Evolutionary conservation across 805 yeast species (phyloP).

Genomic region (Debaryomyces prosopidis): DNA sequence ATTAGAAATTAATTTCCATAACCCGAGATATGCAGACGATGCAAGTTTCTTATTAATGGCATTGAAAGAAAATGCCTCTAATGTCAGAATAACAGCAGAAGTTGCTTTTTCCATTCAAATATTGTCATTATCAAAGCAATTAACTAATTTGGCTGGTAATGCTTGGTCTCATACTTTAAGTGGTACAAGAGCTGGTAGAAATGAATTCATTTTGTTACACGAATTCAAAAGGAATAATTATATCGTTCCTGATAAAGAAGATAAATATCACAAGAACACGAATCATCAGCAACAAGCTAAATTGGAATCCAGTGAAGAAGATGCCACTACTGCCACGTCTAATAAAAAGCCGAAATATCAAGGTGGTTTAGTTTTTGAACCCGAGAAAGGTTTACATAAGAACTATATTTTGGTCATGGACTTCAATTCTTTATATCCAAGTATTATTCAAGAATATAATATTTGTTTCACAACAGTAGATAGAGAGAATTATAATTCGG

Average conservation of each 20-base stretch:
- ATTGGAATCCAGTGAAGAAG: conserved; percentile 40
- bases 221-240: conserved; percentile 80
- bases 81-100: conserved; percentile 71
- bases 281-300: conserved; percentile 34
- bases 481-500: conserved; percentile 48
- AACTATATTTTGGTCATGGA: conserved; percentile 93
- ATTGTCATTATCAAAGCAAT: conserved; percentile 82
- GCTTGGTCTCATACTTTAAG: conserved; percentile 94
- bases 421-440: conserved; percentile 95
- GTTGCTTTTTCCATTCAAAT: conserved; percentile 83
- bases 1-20: conserved; percentile 72
- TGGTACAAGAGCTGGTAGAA: conserved; percentile 95
- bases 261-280: conserved; percentile 37
- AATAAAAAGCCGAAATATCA: conserved; percentile 73
- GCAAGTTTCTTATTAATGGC: conserved; percentile 68
- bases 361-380: conserved; percentile 96
- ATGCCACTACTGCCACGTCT: conserved; percentile 49
- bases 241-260: conserved; percentile 85
- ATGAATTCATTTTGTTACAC: conserved; percentile 88
- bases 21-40: conserved; percentile 64
- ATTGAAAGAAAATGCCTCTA: conserved; percentile 63
- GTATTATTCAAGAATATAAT: conserved; percentile 94
- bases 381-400: conserved; percentile 91
- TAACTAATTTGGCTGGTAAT: conserved; percentile 93
- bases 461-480: conserved; percentile 96